These are phyloP conservation scores for Colletotrichum higginsianum DNA, from an alignment of 2,329 filamentous ascomycete genomes.

Conservation along the genomic window DNA sequence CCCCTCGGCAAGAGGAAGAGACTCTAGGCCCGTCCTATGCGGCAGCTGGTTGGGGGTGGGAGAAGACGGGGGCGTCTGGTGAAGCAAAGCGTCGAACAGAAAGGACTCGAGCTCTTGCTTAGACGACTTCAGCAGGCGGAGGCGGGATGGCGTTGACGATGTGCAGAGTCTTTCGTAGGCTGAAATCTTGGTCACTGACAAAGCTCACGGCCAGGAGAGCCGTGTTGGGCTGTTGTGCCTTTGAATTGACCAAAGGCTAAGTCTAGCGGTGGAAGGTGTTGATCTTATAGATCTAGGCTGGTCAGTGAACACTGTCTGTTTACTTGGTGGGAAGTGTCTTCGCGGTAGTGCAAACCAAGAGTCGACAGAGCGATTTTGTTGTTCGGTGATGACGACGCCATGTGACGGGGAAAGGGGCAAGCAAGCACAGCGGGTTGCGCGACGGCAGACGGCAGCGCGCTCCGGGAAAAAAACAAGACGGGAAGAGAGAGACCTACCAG, in stretches of 20 bases:
- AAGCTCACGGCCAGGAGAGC: slow-evolving; percentile 74
- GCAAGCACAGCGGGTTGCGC: slow-evolving; percentile 19
- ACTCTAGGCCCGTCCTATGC: slow-evolving; percentile 98
- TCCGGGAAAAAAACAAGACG: slow-evolving; percentile 6
- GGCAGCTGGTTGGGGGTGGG: slow-evolving; percentile 88
- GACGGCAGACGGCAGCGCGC: not conserved
- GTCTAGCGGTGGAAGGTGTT: slow-evolving; percentile 34
- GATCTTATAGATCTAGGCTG: slow-evolving; percentile 43
- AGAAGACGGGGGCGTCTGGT: slow-evolving; percentile 66
- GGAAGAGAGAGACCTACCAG: slow-evolving; percentile 31
- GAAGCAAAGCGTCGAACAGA: slow-evolving; percentile 65
- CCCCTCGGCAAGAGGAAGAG: slow-evolving; percentile 99
- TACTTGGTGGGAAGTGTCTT: slow-evolving; percentile 20
- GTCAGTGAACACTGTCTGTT: slow-evolving; percentile 11
- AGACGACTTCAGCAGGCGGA: slow-evolving; percentile 63
- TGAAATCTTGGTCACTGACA: slow-evolving; percentile 80
- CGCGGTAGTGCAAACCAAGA: not conserved
- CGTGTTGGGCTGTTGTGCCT: slow-evolving; percentile 72
- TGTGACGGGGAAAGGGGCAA: slow-evolving; percentile 32
- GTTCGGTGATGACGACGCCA: slow-evolving; percentile 34
- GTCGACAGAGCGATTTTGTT: slow-evolving; percentile 26
- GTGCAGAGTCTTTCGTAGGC: slow-evolving; percentile 74
- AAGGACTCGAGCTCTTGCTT: slow-evolving; percentile 63
- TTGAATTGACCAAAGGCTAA: slow-evolving; percentile 78
- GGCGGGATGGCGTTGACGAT: slow-evolving; percentile 77